phyloP scores from a whole-genome alignment of 2,329 filamentous ascomycete species.

The Sarocladium brachiariae region DNA sequence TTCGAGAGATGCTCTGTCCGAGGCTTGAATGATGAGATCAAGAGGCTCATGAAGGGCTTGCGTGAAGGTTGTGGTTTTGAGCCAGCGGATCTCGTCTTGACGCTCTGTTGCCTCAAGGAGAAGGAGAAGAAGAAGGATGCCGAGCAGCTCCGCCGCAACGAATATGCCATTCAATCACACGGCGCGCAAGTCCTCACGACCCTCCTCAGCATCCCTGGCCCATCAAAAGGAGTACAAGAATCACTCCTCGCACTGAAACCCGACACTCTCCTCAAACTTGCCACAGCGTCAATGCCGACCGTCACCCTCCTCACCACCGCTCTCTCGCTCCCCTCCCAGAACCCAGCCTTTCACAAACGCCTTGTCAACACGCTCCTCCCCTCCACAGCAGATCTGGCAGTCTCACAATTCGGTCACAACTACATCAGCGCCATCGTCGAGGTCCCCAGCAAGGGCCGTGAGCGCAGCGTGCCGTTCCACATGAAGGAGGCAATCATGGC shows the following conservation, averaged over 20 bases:
- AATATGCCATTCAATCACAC: constrained; percentile 51
- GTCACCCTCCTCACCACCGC: constrained; percentile 44
- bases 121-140: constrained; percentile 28
- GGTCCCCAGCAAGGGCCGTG: constrained; percentile 42
- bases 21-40: constrained; percentile 46
- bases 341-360: constrained; percentile 49
- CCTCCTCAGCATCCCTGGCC: constrained; percentile 68
- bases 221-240: constrained; percentile 65
- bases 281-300: constrained; percentile 46
- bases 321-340: constrained; percentile 38
- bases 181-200: constrained; percentile 74
- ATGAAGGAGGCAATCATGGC: constrained; percentile 50
- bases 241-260: constrained; percentile 55
- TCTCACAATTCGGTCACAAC: constrained; percentile 44
- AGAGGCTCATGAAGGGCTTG: constrained; percentile 39
- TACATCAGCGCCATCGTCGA: constrained; percentile 42
- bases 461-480: constrained; percentile 47
- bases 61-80: constrained; percentile 41
- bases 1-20: constrained; percentile 77
- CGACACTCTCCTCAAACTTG: constrained; percentile 55
- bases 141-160: constrained; percentile 47
- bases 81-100: constrained; percentile 40
- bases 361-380: constrained; percentile 41
- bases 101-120: constrained; percentile 40
- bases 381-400: constrained; percentile 38